Base-by-base conservation (phyloP, 208 protist genomes). In the Wallacemonas sp. region DNA sequence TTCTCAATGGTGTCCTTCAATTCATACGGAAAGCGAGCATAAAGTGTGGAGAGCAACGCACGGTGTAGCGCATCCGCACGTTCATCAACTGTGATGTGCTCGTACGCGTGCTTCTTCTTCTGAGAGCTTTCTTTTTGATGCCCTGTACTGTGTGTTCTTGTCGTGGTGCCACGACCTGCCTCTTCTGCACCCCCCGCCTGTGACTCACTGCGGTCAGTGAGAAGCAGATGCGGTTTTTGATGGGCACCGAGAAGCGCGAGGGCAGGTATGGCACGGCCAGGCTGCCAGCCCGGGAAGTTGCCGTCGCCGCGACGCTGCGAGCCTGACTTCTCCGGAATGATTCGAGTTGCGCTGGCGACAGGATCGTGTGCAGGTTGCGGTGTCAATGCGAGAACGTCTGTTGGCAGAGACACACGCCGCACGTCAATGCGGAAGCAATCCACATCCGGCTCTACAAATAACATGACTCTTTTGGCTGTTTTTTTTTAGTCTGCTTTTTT, bases 11-110 rank as follows among this genome's bases (percentile, higher is more conserved):
- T 85, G 60, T 88, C 82, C 15, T 28, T 45, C 17, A 59, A 24
- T 68, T 92, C 86, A 62, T 91, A 91, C 6, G 85, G 81, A 51
- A 88, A 88, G n/a, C 77, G 85, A 14, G 68, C 56, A 34, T 80
- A 56, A 22, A 86, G 68, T 3, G 73, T 53, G n/a, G 66, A 64
- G 17, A 88, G 53, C 12, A 91, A 70, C n/a, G 82, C 85, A 21
- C 85, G 81, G 26, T 88, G 81, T 2, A 91, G 38, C 3, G 62
- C 79, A 19, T 82, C 77, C 3, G 74, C 79, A 22, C 71, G 72
- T 21, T 91, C 81, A 19, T 76, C 79, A 2, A 80, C 33, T 1
- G 79, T 67, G 15, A 82, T 55, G 31, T 70, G 73, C 6, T 45
- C 56, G 28, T 47, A 68, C 5, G 58, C 22, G 33, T 46, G 39